Percentiles rank a stretch among this genome's conserved stretches.
phyloP scores from a whole-genome alignment of 2,329 filamentous ascomycete genomes.

The Fusarium humuli region DNA sequence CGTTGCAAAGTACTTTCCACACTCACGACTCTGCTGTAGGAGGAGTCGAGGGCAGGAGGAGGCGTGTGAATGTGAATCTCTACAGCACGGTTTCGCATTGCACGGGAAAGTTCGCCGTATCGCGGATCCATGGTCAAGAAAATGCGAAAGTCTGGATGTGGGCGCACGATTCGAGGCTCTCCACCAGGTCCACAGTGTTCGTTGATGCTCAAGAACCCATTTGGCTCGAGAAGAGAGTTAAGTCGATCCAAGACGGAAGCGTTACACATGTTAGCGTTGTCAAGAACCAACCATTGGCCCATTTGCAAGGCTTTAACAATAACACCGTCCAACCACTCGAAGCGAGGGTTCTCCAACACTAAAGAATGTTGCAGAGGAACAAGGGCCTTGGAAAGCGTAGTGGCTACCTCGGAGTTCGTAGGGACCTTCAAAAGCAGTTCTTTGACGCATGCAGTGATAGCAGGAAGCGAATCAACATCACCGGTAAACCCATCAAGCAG shows the following conservation, averaged over 20 bases:
- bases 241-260: constrained; percentile 93
- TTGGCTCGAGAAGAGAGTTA: constrained; percentile 92
- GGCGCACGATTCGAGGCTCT: constrained; percentile 80
- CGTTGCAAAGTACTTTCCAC: constrained; percentile 64
- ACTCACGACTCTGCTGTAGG: constrained; percentile 56
- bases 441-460: constrained; percentile 55
- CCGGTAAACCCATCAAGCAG: constrained; percentile 58
- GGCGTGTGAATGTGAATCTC: constrained; percentile 80
- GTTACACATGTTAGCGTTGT: constrained; percentile 97
- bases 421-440: constrained; percentile 57
- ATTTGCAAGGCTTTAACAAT: constrained; percentile 87
- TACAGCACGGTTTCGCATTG: constrained; percentile 94
- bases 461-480: constrained; percentile 53
- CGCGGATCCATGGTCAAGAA: constrained; percentile 94
- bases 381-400: constrained; percentile 61
- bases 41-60: constrained; percentile 49
- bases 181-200: constrained; percentile 89
- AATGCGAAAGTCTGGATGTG: constrained; percentile 88
- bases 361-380: constrained; percentile 64
- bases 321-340: constrained; percentile 96
- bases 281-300: constrained; percentile 92
- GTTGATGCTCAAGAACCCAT: constrained; percentile 89
- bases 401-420: constrained; percentile 59
- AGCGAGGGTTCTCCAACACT: constrained; percentile 78
- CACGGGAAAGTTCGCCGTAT: constrained; percentile 92